phyloP scores from a whole-genome alignment of 306 rosid species.

The Vicia sativa region DNA sequence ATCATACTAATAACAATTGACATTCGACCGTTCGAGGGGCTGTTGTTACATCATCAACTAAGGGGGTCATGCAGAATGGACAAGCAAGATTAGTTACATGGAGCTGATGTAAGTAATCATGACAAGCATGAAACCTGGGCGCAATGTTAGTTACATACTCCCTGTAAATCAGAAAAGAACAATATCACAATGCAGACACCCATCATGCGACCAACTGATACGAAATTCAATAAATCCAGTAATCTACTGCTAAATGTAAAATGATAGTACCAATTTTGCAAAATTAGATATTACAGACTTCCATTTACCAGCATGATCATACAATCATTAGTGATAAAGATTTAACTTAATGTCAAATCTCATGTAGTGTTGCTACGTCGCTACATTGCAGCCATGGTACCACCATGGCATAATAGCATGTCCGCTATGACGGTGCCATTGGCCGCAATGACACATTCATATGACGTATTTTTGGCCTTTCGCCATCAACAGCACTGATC shows the following conservation, averaged over 20 bases:
- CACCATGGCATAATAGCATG: not conserved
- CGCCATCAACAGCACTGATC: not conserved
- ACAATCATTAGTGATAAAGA: slow-evolving; percentile 5
- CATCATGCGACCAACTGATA: slow-evolving; percentile 13
- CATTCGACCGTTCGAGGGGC: slow-evolving; percentile 29
- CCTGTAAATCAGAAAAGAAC: slow-evolving; percentile 55
- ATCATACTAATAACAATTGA: slow-evolving; percentile 37
- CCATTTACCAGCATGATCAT: slow-evolving; percentile 17
- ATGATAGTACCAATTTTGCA: slow-evolving; percentile 17
- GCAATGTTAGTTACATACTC: slow-evolving; percentile 56
- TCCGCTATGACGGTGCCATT: not conserved
- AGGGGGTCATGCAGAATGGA: slow-evolving; percentile 28
- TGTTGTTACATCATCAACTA: slow-evolving; percentile 32
- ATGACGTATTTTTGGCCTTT: not conserved
- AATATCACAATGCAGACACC: slow-evolving; percentile 28
- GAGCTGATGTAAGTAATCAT: slow-evolving; percentile 35
- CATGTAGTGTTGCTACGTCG: not conserved
- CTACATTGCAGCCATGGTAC: not conserved
- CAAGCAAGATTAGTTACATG: slow-evolving; percentile 31
- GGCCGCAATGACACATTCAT: not conserved
- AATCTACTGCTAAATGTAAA: slow-evolving; percentile 28
- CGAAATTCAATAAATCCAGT: slow-evolving; percentile 39
- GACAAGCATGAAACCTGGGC: slow-evolving; percentile 26
- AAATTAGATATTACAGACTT: slow-evolving; percentile 14
- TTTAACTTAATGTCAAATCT: slow-evolving; percentile 23